Evolutionary conservation across 2,329 filamentous ascomycete species (phyloP), one percentile per base, ranked within the genome.

Genomic region (Pseudogymnoascus sp.): DNA sequence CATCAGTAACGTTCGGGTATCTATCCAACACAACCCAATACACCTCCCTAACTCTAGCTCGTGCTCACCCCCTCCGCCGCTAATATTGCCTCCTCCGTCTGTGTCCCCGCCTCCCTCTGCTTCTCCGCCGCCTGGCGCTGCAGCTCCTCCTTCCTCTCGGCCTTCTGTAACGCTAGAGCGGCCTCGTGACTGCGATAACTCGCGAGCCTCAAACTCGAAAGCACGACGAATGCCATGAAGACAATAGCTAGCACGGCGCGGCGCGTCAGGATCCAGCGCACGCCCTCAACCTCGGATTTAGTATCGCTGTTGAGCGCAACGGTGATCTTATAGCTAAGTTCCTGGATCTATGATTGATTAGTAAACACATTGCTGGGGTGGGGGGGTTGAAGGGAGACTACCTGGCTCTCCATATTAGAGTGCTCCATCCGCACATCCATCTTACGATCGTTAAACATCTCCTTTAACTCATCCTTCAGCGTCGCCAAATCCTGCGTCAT

Each of bases 271-370:
- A 97, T 86, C 95, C 95, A 97, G 65, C 95, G 82, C 59, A 99
- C 79, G 1, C 88, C 89, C 75, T 99, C 95, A 59, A 97, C 93
- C 70, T 97, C 90, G 4, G 90, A 93, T 74, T 93, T 93, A 59
- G 89, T 86, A 74, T 97, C 95, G 66, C 91, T 95, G 74, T 91
- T 96, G 47, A 99, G 82, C 42, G 85, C 82, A 33, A 96, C 91
- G 21, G 90, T 96, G 74, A 99, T 97, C 74, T 96, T 95, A 77
- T 97, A 96, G 76, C 93, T 96, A 69, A 97, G 82, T 78, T 96
- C 89, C 80, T 97, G 93, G 66, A 96, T 93, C 82, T 91, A 70
- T 24, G 21, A 10, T 26, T 4, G 19, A 61, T 73, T 64, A 71
- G 68, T 37, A 50, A 63, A 24, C 19, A 16, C 1, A 42, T 13